Evolutionary conservation across 148 eudicot species (phyloP).

Genomic region (Camellia sinensis): DNA sequence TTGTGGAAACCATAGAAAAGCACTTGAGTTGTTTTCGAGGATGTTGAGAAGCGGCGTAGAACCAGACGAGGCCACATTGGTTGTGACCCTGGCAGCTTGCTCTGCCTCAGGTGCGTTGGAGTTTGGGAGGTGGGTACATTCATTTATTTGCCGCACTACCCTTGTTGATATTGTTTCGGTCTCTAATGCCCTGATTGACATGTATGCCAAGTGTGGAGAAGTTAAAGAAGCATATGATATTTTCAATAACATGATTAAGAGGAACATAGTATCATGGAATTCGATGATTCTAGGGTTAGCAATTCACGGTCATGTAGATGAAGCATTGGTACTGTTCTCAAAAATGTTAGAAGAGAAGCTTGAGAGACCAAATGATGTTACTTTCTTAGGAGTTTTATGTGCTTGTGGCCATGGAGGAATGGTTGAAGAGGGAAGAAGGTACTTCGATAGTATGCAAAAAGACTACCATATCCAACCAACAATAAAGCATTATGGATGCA

Average conservation of each 20-base stretch:
- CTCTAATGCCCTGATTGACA: slow-evolving; percentile 45
- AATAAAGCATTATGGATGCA: slow-evolving; percentile 26
- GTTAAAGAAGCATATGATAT: slow-evolving; percentile 33
- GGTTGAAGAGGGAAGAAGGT: slow-evolving; percentile 27
- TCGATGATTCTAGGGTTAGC: slow-evolving; percentile 41
- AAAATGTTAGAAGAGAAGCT: slow-evolving; percentile 36
- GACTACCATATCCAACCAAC: slow-evolving; percentile 21
- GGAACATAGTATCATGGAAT: slow-evolving; percentile 58
- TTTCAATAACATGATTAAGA: slow-evolving; percentile 35
- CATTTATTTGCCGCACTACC: slow-evolving; percentile 18
- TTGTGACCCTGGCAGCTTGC: slow-evolving; percentile 44
- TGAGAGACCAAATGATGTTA: slow-evolving; percentile 26
- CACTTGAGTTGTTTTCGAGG: slow-evolving; percentile 34
- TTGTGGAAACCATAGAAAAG: slow-evolving; percentile 34
- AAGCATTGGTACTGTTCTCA: slow-evolving; percentile 40
- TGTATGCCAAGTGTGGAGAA: slow-evolving; percentile 57
- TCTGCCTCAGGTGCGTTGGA: slow-evolving; percentile 42
- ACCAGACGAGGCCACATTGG: slow-evolving; percentile 50
- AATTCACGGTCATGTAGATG: slow-evolving; percentile 33
- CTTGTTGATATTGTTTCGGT: slow-evolving; percentile 30
- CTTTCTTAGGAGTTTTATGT: slow-evolving; percentile 27
- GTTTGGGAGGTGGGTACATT: slow-evolving; percentile 52
- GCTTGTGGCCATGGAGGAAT: slow-evolving; percentile 35
- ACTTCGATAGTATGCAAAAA: slow-evolving; percentile 16
- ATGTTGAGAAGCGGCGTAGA: slow-evolving; percentile 31